Evolutionary conservation across 2,329 filamentous ascomycete genomes (phyloP).

Genomic region (Aspergillus caelatus): DNA sequence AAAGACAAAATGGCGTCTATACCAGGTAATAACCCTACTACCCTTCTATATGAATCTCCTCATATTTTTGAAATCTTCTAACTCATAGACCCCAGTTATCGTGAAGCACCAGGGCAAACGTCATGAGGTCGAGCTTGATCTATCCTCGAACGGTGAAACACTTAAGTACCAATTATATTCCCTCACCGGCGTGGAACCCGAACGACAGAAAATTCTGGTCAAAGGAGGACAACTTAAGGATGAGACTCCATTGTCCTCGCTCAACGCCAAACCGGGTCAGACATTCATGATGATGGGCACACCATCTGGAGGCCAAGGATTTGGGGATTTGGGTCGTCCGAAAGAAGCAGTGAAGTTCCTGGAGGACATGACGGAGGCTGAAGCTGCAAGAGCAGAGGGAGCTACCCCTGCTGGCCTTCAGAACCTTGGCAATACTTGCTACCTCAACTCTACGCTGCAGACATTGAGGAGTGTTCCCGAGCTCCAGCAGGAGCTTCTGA

Average conservation of each 20-base stretch:
- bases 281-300: slow-evolving; percentile 97
- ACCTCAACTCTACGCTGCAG: slow-evolving; percentile 97
- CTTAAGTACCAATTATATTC: slow-evolving; percentile 97
- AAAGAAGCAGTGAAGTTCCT: slow-evolving; percentile 83
- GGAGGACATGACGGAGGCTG: slow-evolving; percentile 97
- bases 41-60: background rate
- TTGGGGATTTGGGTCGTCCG: slow-evolving; percentile 67
- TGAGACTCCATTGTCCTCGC: slow-evolving; percentile 81
- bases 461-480: slow-evolving; percentile 86
- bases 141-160: slow-evolving; percentile 79
- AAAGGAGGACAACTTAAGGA: slow-evolving; percentile 95
- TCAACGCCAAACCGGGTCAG: slow-evolving; percentile 84
- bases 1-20: slow-evolving; percentile 56
- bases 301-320: slow-evolving; percentile 66
- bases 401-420: slow-evolving; percentile 85
- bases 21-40: slow-evolving; percentile 47
- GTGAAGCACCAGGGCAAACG: slow-evolving; percentile 96
- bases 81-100: slow-evolving; percentile 62
- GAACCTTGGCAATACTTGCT: slow-evolving; percentile 97
- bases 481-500: slow-evolving; percentile 75
- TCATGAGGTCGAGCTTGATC: slow-evolving; percentile 90
- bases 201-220: slow-evolving; percentile 92
- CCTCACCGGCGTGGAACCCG: slow-evolving; percentile 91
- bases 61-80: slow-evolving; percentile 15
- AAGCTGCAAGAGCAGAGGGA: slow-evolving; percentile 78